Base-by-base conservation (phyloP, 495 filamentous ascomycete species). In the Extremus antarcticus region DNA sequence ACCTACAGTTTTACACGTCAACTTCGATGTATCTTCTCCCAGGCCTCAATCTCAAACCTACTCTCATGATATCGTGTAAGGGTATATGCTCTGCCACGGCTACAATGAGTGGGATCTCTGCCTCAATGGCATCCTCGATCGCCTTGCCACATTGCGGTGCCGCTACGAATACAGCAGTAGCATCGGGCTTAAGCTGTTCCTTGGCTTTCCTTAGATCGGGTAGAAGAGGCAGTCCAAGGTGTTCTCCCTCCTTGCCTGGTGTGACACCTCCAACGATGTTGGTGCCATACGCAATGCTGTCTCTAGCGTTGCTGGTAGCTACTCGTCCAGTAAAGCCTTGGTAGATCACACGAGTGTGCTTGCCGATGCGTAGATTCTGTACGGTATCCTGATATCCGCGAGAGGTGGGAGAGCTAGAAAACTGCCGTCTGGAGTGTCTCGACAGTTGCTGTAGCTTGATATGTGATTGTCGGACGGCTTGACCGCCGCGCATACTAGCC, bases 81-180 rank as follows among this genome's bases (percentile, higher is more conserved):
- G 90, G 88, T 50, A 95, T 88, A 66, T 95, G 90, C 66, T 95
- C 90, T 1, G 90, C 90, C 41, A 95, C 90, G 10, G 88, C 86
- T 3, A 94, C 87, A 50, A 95, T 82, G 1, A 94, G 75, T 11
- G 88, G 86, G 8, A 95, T 85, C 63, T 92, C 87, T 2, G 87
- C 88, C 59, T 87, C 88, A 50, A 95, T 88, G 0, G 90, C 88
- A 63, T 94, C 87, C 63, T 90, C 84, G 63, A 95, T 94, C 8
- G 90, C 90, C 38, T 70, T 70, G 1, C 83, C 74, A 4, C 89
- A 88, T 56, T 87, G 79, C 50, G 83, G 78, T 20, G 89, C 89
- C 1, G 89, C 81, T 16, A 94, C 89, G 60, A 89, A 94, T 21
- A 95, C 84, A 2, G 82, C 87, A 1, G 90, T 91, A 3, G 87